A percentile compares a stretch with the other conserved stretches of the same genome.
Conservation (phyloP, 192 early-diverging fungal genomes). For the Podila minutissima region DNA sequence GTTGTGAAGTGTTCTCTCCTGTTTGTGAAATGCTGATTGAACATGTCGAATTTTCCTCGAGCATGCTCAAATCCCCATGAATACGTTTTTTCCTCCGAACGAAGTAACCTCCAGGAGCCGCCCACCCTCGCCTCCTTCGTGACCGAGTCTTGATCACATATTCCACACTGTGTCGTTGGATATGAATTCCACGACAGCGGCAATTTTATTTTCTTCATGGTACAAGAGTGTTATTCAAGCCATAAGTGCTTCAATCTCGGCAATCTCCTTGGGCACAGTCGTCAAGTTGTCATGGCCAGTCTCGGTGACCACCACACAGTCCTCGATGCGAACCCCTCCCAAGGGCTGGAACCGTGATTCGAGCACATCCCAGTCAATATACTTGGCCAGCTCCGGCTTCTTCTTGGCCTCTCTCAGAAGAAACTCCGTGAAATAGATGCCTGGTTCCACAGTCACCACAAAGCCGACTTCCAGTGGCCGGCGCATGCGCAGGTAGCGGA, state of each 20-base stretch:
- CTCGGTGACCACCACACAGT: slow-evolving; percentile 87
- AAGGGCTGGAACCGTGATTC: slow-evolving; percentile 69
- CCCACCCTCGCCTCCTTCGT: no score
- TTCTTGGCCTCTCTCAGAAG: slow-evolving; percentile 70
- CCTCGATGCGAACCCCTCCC: slow-evolving; percentile 95
- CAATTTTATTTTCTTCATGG: no score
- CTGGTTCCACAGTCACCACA: slow-evolving; percentile 97
- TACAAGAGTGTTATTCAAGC: slow-evolving; percentile 15
- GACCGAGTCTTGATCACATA: no score
- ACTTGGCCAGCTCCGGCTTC: slow-evolving; percentile 65
- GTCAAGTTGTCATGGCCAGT: slow-evolving; percentile 90
- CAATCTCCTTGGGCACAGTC: slow-evolving; percentile 80
- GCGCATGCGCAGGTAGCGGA: slow-evolving; percentile 74
- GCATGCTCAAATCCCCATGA: no score
- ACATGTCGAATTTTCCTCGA: no score
- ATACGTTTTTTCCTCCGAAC: no score
- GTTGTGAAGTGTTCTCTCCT: no score
- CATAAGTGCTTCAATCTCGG: slow-evolving; percentile 78
- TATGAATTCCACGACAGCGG: no score
- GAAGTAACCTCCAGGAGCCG: no score
- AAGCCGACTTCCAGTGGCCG: slow-evolving; percentile 80
- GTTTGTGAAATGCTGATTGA: no score
- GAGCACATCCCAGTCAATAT: slow-evolving; percentile 76
- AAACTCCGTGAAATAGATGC: slow-evolving; percentile 89
- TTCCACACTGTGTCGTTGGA: no score